A percentile compares a stretch with the other conserved stretches of the same genome.
Conservation (phyloP, 2,329 filamentous ascomycete genomes). For the Fusarium nisikadoi region DNA sequence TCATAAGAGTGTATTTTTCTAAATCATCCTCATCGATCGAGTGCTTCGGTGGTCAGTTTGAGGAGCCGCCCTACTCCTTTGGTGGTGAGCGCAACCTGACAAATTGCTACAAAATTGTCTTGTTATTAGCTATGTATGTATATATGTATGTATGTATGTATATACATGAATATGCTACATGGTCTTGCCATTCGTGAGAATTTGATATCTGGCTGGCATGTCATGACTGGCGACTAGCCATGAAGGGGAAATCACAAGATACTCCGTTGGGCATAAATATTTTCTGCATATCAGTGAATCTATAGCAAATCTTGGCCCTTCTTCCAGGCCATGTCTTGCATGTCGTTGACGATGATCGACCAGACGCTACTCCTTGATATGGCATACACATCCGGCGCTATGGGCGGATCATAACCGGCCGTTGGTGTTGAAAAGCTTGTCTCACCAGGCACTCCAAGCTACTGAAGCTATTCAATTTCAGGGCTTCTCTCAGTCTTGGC, state of each 20-base stretch:
- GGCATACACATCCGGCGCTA: constrained; percentile 4
- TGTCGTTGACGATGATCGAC: constrained; percentile 9
- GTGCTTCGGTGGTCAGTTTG: not conserved
- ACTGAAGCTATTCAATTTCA: not conserved
- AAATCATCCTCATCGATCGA: not conserved
- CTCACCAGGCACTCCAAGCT: not conserved
- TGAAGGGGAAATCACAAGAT: not conserved
- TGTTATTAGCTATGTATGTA: too few relatives aligned
- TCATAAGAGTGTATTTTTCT: not conserved
- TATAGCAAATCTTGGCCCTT: not conserved
- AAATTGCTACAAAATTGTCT: not conserved
- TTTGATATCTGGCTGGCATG: not conserved
- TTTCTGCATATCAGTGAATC: not conserved
- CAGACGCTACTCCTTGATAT: constrained; percentile 7
- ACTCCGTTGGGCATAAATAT: not conserved
- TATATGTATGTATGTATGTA: not conserved
- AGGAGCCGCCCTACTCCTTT: not conserved
- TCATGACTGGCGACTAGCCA: not conserved
- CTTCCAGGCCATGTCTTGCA: not conserved
- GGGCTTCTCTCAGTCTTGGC: not conserved
- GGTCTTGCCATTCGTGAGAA: too few relatives aligned
- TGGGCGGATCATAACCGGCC: constrained; percentile 9
- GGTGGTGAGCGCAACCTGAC: not conserved
- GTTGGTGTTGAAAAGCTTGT: constrained; percentile 1
- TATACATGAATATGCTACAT: not conserved